phyloP scores from a whole-genome alignment of 345 rosid genomes.

The Rhodamnia rubescens region DNA sequence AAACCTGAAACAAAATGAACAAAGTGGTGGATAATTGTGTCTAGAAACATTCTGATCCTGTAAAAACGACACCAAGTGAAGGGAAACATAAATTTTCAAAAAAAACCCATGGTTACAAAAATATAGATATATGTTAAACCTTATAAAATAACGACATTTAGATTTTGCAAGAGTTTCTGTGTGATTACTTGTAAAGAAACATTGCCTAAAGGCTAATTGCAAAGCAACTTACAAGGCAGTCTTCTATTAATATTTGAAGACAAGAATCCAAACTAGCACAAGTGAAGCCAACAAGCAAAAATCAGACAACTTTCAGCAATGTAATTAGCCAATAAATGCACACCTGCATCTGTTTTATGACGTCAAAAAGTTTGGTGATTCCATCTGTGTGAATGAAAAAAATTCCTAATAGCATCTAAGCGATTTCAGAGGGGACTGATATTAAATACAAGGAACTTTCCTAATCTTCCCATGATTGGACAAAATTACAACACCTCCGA shows the following conservation, averaged over 20 bases:
- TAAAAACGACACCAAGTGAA: not conserved
- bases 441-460: not conserved
- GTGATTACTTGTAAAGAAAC: not conserved
- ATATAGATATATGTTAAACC: not conserved
- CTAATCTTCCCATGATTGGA: not conserved
- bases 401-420: not conserved
- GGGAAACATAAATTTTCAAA: not conserved
- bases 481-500: not conserved
- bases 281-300: not conserved
- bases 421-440: not conserved
- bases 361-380: not conserved
- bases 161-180: not conserved
- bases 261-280: not conserved
- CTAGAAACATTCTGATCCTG: not conserved
- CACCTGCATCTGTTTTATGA: not conserved
- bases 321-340: not conserved
- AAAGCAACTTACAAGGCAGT: not conserved
- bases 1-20: slow-evolving; percentile 38
- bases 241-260: not conserved
- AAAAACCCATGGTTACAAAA: not conserved
- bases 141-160: not conserved
- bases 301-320: not conserved
- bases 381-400: not conserved
- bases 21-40: not conserved
- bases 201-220: not conserved